Evolutionary conservation across 1,284 basidiomycete genomes (phyloP).

Genomic region (Agaricales sp.): DNA sequence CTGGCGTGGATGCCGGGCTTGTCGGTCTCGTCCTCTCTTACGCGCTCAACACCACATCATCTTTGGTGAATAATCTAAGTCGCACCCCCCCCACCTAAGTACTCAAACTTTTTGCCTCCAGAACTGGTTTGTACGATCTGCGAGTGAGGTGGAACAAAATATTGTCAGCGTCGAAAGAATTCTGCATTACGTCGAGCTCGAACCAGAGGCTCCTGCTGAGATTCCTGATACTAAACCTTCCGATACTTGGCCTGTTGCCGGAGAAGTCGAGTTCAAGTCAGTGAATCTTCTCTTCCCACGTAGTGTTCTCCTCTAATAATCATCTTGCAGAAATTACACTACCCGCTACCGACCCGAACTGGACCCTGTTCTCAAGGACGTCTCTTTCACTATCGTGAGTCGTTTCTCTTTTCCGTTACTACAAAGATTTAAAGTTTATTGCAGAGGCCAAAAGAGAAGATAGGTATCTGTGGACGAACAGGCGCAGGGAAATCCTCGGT

Average conservation of each 20-base stretch:
- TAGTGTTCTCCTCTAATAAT: conserved; percentile 4
- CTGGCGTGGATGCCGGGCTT: conserved; percentile 77
- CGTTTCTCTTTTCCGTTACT: conserved; percentile 12
- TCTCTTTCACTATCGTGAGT: conserved; percentile 57
- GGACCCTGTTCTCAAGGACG: conserved; percentile 67
- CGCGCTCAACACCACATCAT: conserved; percentile 72
- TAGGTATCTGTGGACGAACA: conserved; percentile 83
- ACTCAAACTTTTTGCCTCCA: conserved; percentile 15
- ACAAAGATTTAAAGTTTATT: neutral
- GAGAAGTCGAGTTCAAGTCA: conserved; percentile 69
- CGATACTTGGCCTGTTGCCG: conserved; percentile 65
- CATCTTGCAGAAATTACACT: conserved; percentile 49
- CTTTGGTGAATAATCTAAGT: conserved; percentile 36
- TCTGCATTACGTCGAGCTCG: conserved; percentile 65
- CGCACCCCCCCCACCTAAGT: neutral
- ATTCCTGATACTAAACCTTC: conserved; percentile 54
- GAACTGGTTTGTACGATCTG: conserved; percentile 88
- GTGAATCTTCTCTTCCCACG: conserved; percentile 11
- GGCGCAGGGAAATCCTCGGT: conserved; percentile 90
- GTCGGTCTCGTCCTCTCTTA: conserved; percentile 89
- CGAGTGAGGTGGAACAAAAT: conserved; percentile 90
- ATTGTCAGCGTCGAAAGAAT: conserved; percentile 84
- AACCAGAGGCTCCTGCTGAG: conserved; percentile 69
- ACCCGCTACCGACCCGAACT: conserved; percentile 79
- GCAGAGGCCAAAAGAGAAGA: conserved; percentile 68